Conservation (phyloP, 2,329 filamentous ascomycete genomes). For the Alternaria sp. region DNA sequence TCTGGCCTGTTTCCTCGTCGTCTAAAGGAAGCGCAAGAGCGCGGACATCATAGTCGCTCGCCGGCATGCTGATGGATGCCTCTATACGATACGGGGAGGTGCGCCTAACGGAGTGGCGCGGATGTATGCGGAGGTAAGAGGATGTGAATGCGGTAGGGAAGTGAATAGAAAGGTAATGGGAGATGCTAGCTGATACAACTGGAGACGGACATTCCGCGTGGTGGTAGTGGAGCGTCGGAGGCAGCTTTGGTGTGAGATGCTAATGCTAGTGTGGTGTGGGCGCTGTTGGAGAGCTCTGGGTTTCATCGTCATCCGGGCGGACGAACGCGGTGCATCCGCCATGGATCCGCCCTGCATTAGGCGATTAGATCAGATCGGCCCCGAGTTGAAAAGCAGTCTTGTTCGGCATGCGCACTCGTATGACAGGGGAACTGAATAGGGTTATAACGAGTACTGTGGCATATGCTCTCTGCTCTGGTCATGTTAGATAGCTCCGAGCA, state of each 20-base stretch:
- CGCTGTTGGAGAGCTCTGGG: constrained; percentile 13
- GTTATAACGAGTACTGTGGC: no score
- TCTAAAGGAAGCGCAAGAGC: constrained; percentile 61
- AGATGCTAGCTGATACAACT: constrained; percentile 7
- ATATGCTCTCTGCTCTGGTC: neutral
- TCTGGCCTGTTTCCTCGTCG: constrained; percentile 55
- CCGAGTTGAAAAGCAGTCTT: neutral
- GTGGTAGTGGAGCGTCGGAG: constrained; percentile 1
- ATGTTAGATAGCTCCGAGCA: neutral
- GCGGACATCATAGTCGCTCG: constrained; percentile 58
- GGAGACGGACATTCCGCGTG: constrained; percentile 15
- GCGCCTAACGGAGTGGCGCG: constrained; percentile 17
- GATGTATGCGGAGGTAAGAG: constrained; percentile 12
- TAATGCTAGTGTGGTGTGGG: constrained; percentile 15
- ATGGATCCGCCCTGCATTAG: constrained; percentile 11
- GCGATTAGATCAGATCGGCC: constrained; percentile 1
- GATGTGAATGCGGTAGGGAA: constrained; percentile 1
- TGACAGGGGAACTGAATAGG: no score
- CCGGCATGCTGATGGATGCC: constrained; percentile 39
- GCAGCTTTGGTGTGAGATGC: constrained; percentile 14
- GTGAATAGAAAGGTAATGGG: neutral
- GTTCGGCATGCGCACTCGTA: neutral
- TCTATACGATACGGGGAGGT: neutral
- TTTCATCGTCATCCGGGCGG: constrained; percentile 30
- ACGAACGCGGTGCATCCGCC: constrained; percentile 21